Evolutionary conservation across 306 rosid genomes (phyloP).

Genomic region (Lathyrus aphaca): DNA sequence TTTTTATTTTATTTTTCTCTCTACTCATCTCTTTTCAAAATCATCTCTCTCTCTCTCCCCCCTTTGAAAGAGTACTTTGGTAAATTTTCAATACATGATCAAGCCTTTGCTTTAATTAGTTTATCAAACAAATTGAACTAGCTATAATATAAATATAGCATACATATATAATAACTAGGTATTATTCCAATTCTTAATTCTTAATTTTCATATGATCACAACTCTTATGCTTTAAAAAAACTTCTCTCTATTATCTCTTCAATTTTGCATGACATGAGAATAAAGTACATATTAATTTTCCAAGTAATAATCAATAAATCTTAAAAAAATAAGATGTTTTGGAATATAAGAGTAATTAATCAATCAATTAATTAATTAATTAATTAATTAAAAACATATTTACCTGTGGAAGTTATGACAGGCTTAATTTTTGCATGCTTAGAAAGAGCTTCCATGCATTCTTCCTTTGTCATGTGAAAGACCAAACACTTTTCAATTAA

Average conservation of each 20-base stretch:
- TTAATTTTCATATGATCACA: neutral
- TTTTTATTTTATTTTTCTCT: too few species aligned
- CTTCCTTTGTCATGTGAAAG: constrained; percentile 82
- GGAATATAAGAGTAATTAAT: constrained; percentile 20
- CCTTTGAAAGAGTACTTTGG: neutral
- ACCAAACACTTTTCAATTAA: constrained; percentile 92
- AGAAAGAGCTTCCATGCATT: constrained; percentile 92
- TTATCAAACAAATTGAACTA: neutral
- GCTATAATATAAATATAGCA: neutral
- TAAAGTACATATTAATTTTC: neutral
- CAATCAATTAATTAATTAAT: neutral
- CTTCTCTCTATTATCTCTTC: neutral
- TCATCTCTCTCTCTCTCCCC: too few species aligned
- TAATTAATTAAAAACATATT: neutral
- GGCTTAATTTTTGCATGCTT: constrained; percentile 85
- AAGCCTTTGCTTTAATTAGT: neutral
- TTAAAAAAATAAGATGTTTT: neutral
- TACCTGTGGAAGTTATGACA: constrained; percentile 91
- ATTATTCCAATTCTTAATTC: neutral
- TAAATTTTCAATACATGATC: neutral
- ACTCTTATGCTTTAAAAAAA: neutral
- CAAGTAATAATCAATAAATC: neutral
- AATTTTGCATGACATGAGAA: neutral
- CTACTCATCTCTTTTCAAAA: too few species aligned
- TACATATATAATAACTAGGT: neutral